Evolutionary conservation across 257 asterid genomes (phyloP).

Genomic region (Marsdenia floribunda): DNA sequence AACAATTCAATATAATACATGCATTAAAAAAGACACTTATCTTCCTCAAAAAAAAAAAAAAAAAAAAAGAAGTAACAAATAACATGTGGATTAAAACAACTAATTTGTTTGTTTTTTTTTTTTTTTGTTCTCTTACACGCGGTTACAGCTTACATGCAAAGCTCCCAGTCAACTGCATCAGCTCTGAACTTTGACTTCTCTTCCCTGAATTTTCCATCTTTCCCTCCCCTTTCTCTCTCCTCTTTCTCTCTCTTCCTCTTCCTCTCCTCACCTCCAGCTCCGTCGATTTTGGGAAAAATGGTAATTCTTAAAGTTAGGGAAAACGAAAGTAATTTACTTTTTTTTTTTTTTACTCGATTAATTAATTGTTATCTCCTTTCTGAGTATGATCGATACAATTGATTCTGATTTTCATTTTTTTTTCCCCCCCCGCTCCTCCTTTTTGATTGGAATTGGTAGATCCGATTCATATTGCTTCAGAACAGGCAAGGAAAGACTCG

Average conservation of each 20-base stretch:
- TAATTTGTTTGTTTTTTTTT: no score
- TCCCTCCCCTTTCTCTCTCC: constrained; percentile 1
- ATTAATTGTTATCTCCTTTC: constrained; percentile 2
- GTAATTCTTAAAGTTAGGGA: constrained; percentile 8
- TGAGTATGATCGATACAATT: neutral
- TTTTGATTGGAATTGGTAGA: constrained; percentile 41
- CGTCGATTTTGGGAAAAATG: constrained; percentile 11
- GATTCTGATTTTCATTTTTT: no score
- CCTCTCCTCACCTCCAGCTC: neutral
- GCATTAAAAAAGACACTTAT: no score
- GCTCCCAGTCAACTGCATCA: neutral
- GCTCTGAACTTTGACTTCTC: constrained; percentile 18
- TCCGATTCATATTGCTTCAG: constrained; percentile 93
- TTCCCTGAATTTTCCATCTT: constrained; percentile 11
- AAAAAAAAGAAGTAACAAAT: no score
- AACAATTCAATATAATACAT: no score
- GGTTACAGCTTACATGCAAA: neutral
- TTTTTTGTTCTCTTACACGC: no score
- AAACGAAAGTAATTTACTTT: neutral
- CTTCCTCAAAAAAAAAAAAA: no score
- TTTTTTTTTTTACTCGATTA: neutral
- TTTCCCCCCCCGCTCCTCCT: neutral
- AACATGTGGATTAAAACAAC: no score
- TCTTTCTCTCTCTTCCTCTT: neutral
- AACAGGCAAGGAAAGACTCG: constrained; percentile 98